Base-by-base conservation (phyloP, 345 rosid genomes). In the Eucalyptus polyanthemos region DNA sequence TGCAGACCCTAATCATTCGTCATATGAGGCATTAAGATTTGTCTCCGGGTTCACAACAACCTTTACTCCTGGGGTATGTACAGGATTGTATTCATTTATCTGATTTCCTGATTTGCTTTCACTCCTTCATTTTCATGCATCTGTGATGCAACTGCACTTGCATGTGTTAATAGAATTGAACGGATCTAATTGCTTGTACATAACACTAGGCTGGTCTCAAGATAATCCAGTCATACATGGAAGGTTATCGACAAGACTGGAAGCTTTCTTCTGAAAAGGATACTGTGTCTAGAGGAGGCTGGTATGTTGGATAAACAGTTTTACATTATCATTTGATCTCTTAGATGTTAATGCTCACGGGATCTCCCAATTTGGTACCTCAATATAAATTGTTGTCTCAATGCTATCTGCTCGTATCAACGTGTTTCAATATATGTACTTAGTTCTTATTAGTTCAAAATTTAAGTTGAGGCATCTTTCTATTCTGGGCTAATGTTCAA, bases 241-340 rank as follows among this genome's bases (percentile, higher is more conserved):
- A 95, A 94, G 99, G 98, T 87, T 97, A 96, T 91, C 94, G 97
- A 83, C 99, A 96, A 92, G 98, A 97, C 93, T 97, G 99, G 99
- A 94, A 97, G 89, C 98, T 97, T 92, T 97, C 99, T 22, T 95
- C 89, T 86, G 96, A 94, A 92, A 94, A 91, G 76, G 98, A 96
- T 88, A 97, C 99, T 0, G 97, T 95, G 12, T 90, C 92, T 87
- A 94, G 94, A 93, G 99, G 99, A 13, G 99, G 99, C 92, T 98
- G 99, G 99, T 96, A 95, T 6, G 95, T 91, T 50, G 51, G 24
- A 87, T 19, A 56, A 37, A 40, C 50, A 51, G 40, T 42, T 27
- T 11, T 86, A 29, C 58, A 47, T 45, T 45, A 27, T 45, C 37
- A 86, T 86, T 34, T 86, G 53, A 86, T 34, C 58, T 50, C 40